A percentile compares a stretch with the other conserved stretches of the same genome.
Conservation (phyloP, 108 stramenopile genomes). For the Nitzschia sp. region DNA sequence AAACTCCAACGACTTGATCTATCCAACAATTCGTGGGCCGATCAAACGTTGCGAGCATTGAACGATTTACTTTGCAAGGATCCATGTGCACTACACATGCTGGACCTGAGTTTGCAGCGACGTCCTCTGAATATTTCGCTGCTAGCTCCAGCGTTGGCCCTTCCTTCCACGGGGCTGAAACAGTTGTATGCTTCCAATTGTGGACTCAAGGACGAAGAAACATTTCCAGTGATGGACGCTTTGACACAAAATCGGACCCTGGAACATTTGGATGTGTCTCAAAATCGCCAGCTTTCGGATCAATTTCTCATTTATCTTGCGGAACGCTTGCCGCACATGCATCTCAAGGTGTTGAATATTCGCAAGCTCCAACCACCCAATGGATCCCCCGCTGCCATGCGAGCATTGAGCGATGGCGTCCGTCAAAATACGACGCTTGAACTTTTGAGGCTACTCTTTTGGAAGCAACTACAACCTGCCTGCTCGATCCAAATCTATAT, state of each 20-base stretch:
- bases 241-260: not conserved
- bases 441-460: not conserved
- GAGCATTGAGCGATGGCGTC: not conserved
- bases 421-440: not conserved
- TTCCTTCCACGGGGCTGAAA: not conserved
- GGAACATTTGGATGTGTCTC: not conserved
- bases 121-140: not conserved
- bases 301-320: not conserved
- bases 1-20: not conserved
- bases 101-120: not conserved
- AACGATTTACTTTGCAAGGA: not conserved
- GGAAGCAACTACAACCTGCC: not conserved
- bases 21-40: constrained; percentile 1
- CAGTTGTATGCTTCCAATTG: not conserved
- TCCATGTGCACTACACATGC: not conserved
- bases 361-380: not conserved
- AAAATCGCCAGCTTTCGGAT: not conserved
- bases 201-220: not conserved
- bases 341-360: not conserved
- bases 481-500: not conserved
- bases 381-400: constrained; percentile 1
- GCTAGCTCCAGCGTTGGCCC: not conserved
- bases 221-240: not conserved
- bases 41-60: not conserved
- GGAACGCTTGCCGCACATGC: not conserved